Base-by-base conservation (phyloP, 176 grass and related monocot species). In the Phoenix roebelenii region DNA sequence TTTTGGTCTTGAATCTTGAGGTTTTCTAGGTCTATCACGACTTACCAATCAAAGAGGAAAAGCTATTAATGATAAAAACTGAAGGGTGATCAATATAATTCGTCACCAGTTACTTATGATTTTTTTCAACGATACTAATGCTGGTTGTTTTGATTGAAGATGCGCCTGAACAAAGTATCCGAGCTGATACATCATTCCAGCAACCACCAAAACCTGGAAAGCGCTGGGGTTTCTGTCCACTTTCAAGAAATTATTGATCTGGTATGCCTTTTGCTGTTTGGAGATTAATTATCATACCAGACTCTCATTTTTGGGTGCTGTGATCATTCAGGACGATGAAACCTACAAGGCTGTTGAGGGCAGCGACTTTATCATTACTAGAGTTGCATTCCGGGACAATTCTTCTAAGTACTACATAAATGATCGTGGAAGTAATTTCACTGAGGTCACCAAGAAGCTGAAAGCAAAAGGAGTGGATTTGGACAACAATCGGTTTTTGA, bases 201-300 rank as follows among this genome's bases (percentile, higher is more conserved):
- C 28, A 91, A 91, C 59, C 84, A 91, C 64, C 87, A 91, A 74
- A 91, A 91, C 55, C 59, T 97, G 64, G 87, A 97, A 52, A 91
- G 84, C 39, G 84, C 84, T 63, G 84, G 81, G 22, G 92, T 97
- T 76, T 97, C 87, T 68, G 92, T 97, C 22, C 84, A 85, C 75
- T 97, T 97, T 70, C 92, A 97, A 85, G 92, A 97, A 91, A 97
- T 97, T 63, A 75, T 97, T 50, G 87, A 97, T 68, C 53, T 83
- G 87, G 92, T 97, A 85, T 68, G 64, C 68, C 75, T 76, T 53
- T 16, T 23, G 6, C 16, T 23, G 72, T 61, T 72, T 23, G 7
- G 32, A 35, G 32, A 35, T 35, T 35, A 35, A 35, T 35, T 35
- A 35, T 35, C 1, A 35, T 35, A 54, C 22, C 52, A 68, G 76